Percentiles rank a stretch among this genome's conserved stretches.
These are phyloP conservation scores for Solanum bukasovii DNA, from an alignment of 257 asterid genomes.

Conservation along the genomic window DNA sequence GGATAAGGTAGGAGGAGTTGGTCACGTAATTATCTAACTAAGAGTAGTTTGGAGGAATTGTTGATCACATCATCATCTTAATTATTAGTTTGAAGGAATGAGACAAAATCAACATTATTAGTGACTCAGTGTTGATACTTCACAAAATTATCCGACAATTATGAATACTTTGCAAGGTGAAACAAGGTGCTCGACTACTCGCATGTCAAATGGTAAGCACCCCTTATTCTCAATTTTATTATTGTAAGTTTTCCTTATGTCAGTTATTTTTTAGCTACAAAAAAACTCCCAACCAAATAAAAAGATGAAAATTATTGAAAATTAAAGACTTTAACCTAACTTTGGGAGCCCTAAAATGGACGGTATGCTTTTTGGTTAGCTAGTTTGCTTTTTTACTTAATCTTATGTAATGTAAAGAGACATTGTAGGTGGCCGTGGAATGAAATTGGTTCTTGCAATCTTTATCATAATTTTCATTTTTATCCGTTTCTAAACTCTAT, in stretches of 20 bases:
- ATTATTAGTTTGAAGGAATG: not conserved
- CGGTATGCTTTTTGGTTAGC: not conserved
- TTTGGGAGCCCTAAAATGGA: not conserved
- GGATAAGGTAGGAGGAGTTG: not conserved
- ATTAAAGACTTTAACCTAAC: not conserved
- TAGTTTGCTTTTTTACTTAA: not conserved
- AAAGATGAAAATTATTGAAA: too few relatives aligned
- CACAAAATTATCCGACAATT: not conserved
- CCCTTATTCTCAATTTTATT: too few relatives aligned
- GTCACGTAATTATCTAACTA: not conserved
- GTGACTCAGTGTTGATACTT: not conserved
- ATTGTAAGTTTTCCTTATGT: too few relatives aligned
- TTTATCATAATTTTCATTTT: not conserved
- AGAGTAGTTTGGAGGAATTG: not conserved
- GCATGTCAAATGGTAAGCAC: not conserved
- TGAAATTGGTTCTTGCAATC: not conserved
- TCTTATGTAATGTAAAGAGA: not conserved
- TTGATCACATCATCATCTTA: not conserved
- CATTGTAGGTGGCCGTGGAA: not conserved
- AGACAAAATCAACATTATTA: not conserved
- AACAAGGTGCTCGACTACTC: not conserved
- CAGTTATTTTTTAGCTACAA: not conserved
- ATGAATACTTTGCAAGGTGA: not conserved
- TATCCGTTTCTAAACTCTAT: not conserved
- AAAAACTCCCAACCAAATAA: too few relatives aligned